phyloP scores from a whole-genome alignment of 441 rosid genomes.

The Dalechampia spathulata region DNA sequence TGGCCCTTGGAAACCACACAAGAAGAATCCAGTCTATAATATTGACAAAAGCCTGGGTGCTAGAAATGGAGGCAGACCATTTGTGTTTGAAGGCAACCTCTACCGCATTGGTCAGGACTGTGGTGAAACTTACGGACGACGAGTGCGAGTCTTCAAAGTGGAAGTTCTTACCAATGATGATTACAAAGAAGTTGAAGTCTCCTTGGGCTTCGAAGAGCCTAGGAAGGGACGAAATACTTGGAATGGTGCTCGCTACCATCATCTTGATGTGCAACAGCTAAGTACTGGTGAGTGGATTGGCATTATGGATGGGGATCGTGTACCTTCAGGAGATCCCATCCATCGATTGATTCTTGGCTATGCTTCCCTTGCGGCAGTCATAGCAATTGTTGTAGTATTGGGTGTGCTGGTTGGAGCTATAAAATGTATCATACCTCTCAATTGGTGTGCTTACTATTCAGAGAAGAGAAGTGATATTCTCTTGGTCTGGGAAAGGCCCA shows the following conservation, averaged over 20 bases:
- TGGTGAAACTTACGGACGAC: constrained; percentile 74
- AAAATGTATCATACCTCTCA: constrained; percentile 74
- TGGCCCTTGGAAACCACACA: constrained; percentile 93
- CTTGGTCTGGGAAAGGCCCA: constrained; percentile 44
- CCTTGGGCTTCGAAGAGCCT: constrained; percentile 38
- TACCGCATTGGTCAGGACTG: constrained; percentile 94
- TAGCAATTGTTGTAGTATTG: constrained; percentile 36
- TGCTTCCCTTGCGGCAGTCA: constrained; percentile 53
- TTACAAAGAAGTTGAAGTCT: constrained; percentile 72
- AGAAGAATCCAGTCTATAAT: constrained; percentile 77
- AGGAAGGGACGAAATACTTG: constrained; percentile 66
- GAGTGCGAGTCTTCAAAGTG: constrained; percentile 53
- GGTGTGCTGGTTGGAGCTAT: constrained; percentile 70
- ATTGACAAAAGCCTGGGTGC: constrained; percentile 56
- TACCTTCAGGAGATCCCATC: constrained; percentile 58
- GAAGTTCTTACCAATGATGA: constrained; percentile 56
- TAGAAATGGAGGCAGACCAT: constrained; percentile 91
- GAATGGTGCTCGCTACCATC: constrained; percentile 86
- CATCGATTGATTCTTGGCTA: constrained; percentile 63
- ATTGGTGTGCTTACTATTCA: constrained; percentile 60
- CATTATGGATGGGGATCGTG: constrained; percentile 87
- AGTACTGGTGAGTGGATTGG: constrained; percentile 80
- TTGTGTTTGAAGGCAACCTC: constrained; percentile 53
- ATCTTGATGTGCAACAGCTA: constrained; percentile 71
- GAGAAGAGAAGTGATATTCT: constrained; percentile 53